Evolutionary conservation across 148 eudicot genomes (phyloP), one percentile per base, ranked within the genome.

Genomic region (Tetragonia tetragonoides): DNA sequence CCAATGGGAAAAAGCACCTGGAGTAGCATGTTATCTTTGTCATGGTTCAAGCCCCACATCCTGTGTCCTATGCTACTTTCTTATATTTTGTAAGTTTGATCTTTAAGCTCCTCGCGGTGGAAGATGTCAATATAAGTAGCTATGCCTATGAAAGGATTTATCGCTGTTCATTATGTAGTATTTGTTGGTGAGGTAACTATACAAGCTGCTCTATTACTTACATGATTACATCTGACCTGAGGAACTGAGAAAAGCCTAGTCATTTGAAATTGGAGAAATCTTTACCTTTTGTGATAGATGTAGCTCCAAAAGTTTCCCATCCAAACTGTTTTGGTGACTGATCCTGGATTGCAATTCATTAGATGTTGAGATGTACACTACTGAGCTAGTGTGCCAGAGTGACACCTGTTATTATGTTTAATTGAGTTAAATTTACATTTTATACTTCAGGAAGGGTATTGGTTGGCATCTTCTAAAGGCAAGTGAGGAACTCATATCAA

Each of bases 401-500:
- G 70, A 46, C 42, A 10, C 68, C 12, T 78, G 8, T 44, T 24
- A 46, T 68, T 41, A 44, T 70, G 78, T 24, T 18, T 71, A 18
- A 41, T 62, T 65, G 82, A 75, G 53, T 59, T 23, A 60, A 39
- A 41, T 37, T 51, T 42, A 83, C 2, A 28, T 74, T 16, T 18
- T 79, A 72, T 78, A 51, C 79, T 85, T 53, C 84, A 95, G 99
- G 92, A 90, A 89, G 80, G 97, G 99, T 71, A 91, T 95, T 73
- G 99, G 99, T 64, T 95, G 99, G 97, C 99, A 95, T 84, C 89
- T 95, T 66, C 77, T 95, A 78, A 93, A 88, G 88, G 97, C 99
- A 72, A 87, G 95, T 74, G 97, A 93, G 84, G 90, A 95, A 75
- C 90, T 95, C 18, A 88, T 95, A 75, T 87, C 90, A 66, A 75